Conservation (phyloP, 2,329 filamentous ascomycete species). For the Diaporthe vexans region DNA sequence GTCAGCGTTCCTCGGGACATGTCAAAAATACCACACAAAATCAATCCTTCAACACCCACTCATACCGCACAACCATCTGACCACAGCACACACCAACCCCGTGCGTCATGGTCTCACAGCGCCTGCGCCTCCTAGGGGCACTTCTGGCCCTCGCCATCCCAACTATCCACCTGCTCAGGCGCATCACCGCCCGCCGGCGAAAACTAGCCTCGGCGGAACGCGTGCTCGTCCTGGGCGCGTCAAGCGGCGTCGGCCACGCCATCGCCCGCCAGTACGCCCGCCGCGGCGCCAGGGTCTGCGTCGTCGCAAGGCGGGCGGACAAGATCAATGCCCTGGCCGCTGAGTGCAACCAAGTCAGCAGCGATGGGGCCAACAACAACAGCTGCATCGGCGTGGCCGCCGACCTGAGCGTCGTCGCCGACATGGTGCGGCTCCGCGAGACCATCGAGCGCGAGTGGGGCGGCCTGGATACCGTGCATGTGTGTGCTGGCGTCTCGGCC, state of each 20-base stretch:
- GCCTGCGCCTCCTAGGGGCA: constrained; percentile 26
- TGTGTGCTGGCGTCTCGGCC: constrained; percentile 52
- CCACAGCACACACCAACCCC: not conserved
- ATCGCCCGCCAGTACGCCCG: constrained; percentile 48
- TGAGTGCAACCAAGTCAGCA: constrained; percentile 45
- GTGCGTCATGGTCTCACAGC: constrained; percentile 11
- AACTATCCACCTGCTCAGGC: not conserved
- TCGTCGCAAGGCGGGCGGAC: constrained; percentile 49
- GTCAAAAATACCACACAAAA: not conserved
- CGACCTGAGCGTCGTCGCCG: constrained; percentile 47
- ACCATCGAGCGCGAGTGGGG: constrained; percentile 47
- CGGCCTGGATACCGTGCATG: constrained; percentile 50
- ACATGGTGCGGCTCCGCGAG: constrained; percentile 49
- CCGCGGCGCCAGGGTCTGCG: constrained; percentile 49
- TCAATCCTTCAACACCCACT: not conserved
- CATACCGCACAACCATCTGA: not conserved
- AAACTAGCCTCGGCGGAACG: constrained; percentile 44
- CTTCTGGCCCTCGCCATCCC: constrained; percentile 36
- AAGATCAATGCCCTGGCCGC: constrained; percentile 45
- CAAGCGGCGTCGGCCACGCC: constrained; percentile 51
- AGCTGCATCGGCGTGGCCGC: constrained; percentile 47
- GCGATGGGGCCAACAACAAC: not conserved
- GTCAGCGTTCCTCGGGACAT: not conserved
- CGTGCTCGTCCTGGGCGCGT: constrained; percentile 52
- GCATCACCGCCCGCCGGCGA: constrained; percentile 24